Percentiles rank a stretch among this genome's conserved stretches.
phyloP scores from a whole-genome alignment of 1,284 basidiomycete genomes.

The Naganishia cerealis region DNA sequence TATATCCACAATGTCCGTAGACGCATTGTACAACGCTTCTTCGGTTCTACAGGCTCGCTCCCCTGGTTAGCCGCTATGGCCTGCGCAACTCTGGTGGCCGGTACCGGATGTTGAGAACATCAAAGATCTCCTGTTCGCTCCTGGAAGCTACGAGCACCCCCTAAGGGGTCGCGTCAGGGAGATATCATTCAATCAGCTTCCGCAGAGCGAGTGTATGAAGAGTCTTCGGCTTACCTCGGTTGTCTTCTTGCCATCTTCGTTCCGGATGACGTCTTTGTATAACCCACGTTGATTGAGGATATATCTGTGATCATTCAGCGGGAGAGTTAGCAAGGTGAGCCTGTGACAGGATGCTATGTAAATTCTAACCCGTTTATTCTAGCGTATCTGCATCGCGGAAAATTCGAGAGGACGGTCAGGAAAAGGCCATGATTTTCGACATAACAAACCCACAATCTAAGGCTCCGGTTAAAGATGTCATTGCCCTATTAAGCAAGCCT shows the following conservation, averaged over 20 bases:
- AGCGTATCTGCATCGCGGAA: background rate
- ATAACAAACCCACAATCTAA: conserved; percentile 46
- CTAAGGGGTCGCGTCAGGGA: conserved; percentile 44
- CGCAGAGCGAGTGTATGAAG: conserved; percentile 6
- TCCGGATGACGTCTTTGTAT: conserved; percentile 69
- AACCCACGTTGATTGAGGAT: conserved; percentile 82
- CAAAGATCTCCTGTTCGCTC: conserved; percentile 81
- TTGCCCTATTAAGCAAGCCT: conserved; percentile 54
- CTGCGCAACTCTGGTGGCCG: conserved; percentile 36
- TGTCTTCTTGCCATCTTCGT: conserved; percentile 65
- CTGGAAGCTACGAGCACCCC: conserved; percentile 74
- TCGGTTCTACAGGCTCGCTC: background rate
- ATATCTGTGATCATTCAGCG: conserved; percentile 63
- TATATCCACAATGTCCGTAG: background rate
- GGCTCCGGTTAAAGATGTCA: conserved; percentile 72
- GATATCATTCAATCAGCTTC: conserved; percentile 1
- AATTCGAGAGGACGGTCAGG: background rate
- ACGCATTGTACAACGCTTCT: background rate
- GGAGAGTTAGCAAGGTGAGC: background rate
- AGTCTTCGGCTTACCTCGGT: conserved; percentile 60
- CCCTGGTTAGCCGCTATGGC: conserved; percentile 1
- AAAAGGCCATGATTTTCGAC: background rate
- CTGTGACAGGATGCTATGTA: background rate
- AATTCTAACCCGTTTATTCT: conserved; percentile 21
- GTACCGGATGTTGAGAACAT: conserved; percentile 60